Evolutionary conservation across 148 eudicot species (phyloP), one percentile per base, ranked within the genome.

Genomic region (Rhododendron kiyosumense): DNA sequence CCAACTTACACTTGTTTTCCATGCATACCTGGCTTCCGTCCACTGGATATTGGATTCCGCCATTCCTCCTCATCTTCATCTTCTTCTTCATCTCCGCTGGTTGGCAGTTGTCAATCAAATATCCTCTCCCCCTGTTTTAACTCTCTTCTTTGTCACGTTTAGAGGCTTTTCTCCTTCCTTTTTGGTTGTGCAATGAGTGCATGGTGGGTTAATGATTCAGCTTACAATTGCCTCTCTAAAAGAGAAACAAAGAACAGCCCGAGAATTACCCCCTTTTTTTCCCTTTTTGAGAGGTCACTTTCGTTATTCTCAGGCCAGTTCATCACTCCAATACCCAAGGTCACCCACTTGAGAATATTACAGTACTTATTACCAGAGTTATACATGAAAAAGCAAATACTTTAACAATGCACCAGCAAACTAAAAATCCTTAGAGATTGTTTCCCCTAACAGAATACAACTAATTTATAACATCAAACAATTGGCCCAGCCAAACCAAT

Each of bases 391-490:
- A 28, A 26, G 63, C 61, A 80, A n/a, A 79, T 26, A 3, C 63
- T 54, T 28, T 17, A 49, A 49, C 7, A 51, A 80, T 36, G 46
- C 51, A 51, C 36, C 63, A 28, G 24, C 34, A 57, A n/a, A 57
- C 71, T 85, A 57, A 59, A 59, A 78, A 28, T 5, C 43, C 82
- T 49, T 80, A n/a, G 17, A 59, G 38, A 15, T 5, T 24, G 38
- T 43, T 57, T 78, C 45, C 45, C 51, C 83, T 8, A 32, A 81
- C 69, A 87, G 79, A 74, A 46, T 84, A 81, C 81, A 73, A 45
- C 86, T 69, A 82, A 57, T 28, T 74, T 30, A 83, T 79, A 84
- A 84, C 67, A 54, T 28, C 81, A 43, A 84, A 79, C 67, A 74
- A 46, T 36, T 38, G 48, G 85, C 22, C 30, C 9, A 71, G 43